A percentile compares a stretch with the other conserved stretches of the same genome.
Evolutionary conservation across 148 eudicot genomes (phyloP).

Genomic region (Persicaria tinctoria): DNA sequence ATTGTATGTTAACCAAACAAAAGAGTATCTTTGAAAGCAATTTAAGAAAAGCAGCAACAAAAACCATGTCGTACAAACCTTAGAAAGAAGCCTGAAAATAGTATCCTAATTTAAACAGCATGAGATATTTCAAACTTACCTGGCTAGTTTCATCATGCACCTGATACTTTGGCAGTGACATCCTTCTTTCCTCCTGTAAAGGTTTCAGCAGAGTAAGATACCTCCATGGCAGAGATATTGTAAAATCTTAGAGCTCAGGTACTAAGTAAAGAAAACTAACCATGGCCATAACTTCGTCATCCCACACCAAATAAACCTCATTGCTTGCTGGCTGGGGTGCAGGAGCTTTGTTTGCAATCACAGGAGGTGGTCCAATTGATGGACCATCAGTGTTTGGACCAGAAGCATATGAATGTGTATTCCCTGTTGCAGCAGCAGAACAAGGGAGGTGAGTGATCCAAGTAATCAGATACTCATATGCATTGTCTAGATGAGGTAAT

Average conservation of each 20-base stretch:
- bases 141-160: constrained; percentile 99
- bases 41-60: constrained; percentile 3
- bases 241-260: neutral
- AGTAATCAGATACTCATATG: constrained; percentile 2
- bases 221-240: neutral
- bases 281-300: constrained; percentile 99
- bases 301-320: constrained; percentile 98
- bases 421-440: constrained; percentile 31
- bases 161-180: constrained; percentile 86
- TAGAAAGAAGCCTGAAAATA: constrained; percentile 22
- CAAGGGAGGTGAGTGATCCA: neutral
- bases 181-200: constrained; percentile 94
- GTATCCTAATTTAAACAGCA: constrained; percentile 12
- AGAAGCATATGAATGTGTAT: constrained; percentile 90
- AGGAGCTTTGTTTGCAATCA: constrained; percentile 86
- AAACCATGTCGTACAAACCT: constrained; percentile 12
- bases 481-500: neutral
- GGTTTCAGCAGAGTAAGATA: constrained; percentile 10
- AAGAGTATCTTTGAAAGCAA: constrained; percentile 9
- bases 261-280: constrained; percentile 32
- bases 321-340: constrained; percentile 61
- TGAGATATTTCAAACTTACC: constrained; percentile 71
- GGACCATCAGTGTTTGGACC: constrained; percentile 98
- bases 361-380: constrained; percentile 96
- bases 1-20: neutral